A percentile compares a stretch with the other conserved stretches of the same genome.
Evolutionary conservation across 495 filamentous ascomycete species (phyloP).

Genomic region (Astrothelium macrocarpum): DNA sequence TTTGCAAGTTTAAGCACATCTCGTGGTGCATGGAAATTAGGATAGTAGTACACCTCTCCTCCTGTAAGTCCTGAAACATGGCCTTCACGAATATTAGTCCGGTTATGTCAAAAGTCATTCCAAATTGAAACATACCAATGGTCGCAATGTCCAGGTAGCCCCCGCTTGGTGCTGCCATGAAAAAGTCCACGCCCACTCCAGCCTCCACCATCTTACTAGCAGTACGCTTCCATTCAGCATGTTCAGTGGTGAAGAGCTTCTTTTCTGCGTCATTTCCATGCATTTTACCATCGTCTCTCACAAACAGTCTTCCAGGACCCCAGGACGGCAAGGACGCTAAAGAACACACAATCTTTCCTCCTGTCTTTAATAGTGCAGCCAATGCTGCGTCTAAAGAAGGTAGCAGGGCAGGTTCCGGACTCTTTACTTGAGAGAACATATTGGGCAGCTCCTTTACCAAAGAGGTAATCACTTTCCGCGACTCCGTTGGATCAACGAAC

Average conservation of each 20-base stretch:
- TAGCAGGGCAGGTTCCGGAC: conserved; percentile 77
- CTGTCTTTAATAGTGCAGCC: conserved; percentile 69
- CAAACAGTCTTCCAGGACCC: conserved; percentile 73
- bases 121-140: conserved; percentile 57
- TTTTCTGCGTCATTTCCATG: conserved; percentile 83
- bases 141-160: conserved; percentile 92
- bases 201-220: conserved; percentile 81
- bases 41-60: conserved; percentile 91
- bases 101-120: conserved; percentile 26
- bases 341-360: conserved; percentile 88
- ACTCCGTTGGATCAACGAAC: conserved; percentile 93
- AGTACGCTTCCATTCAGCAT: conserved; percentile 70
- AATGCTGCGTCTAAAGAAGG: conserved; percentile 75
- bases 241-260: conserved; percentile 83
- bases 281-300: conserved; percentile 81
- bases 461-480: conserved; percentile 73
- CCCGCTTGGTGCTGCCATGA: conserved; percentile 79
- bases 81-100: conserved; percentile 32
- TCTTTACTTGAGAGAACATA: conserved; percentile 78
- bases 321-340: conserved; percentile 75
- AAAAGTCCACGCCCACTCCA: conserved; percentile 86
- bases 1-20: conserved; percentile 75
- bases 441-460: conserved; percentile 70
- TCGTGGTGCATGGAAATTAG: conserved; percentile 81
- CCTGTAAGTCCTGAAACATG: conserved; percentile 70